Conservation (phyloP, 1,284 basidiomycete genomes). For the Neonothopanus nambi region DNA sequence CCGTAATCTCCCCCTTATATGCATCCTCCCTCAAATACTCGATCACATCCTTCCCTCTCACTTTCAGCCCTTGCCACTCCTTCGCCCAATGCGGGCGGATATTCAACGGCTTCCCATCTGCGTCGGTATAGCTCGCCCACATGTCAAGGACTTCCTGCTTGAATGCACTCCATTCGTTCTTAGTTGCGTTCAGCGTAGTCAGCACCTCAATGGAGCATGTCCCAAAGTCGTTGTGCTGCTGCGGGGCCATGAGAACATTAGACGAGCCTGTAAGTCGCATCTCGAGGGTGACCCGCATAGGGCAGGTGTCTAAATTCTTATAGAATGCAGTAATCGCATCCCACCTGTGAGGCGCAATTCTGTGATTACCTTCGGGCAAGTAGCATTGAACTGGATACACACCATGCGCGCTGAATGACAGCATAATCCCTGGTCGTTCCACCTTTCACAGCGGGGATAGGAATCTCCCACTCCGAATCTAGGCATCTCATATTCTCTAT, state of each 20-base stretch:
- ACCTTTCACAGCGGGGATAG: conserved; percentile 10
- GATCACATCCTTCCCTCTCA: conserved; percentile 10
- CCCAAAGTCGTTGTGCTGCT: conserved; percentile 11
- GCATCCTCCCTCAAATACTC: conserved; percentile 14
- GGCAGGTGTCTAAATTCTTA: conserved; percentile 3
- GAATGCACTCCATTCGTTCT: conserved; percentile 11
- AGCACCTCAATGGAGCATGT: conserved; percentile 17
- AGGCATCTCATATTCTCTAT: conserved; percentile 14
- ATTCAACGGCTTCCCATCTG: conserved; percentile 13
- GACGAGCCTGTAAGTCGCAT: conserved; percentile 16
- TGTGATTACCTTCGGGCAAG: neutral
- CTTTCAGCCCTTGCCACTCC: conserved; percentile 16
- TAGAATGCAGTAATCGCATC: conserved; percentile 16
- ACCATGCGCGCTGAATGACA: conserved; percentile 17
- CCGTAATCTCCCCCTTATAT: conserved; percentile 11
- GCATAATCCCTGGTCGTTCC: conserved; percentile 8
- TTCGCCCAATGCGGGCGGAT: conserved; percentile 19
- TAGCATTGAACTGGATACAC: neutral
- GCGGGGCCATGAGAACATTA: conserved; percentile 14
- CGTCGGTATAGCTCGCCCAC: conserved; percentile 14
- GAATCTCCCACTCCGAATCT: conserved; percentile 16
- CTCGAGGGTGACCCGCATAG: conserved; percentile 17
- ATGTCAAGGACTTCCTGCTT: conserved; percentile 12
- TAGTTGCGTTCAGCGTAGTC: conserved; percentile 7
- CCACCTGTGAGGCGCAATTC: conserved; percentile 5